Percentiles rank a stretch among this genome's conserved stretches.
Evolutionary conservation across 768 basidiomycete species (phyloP).

Genomic region (Flagelloscypha sp.): DNA sequence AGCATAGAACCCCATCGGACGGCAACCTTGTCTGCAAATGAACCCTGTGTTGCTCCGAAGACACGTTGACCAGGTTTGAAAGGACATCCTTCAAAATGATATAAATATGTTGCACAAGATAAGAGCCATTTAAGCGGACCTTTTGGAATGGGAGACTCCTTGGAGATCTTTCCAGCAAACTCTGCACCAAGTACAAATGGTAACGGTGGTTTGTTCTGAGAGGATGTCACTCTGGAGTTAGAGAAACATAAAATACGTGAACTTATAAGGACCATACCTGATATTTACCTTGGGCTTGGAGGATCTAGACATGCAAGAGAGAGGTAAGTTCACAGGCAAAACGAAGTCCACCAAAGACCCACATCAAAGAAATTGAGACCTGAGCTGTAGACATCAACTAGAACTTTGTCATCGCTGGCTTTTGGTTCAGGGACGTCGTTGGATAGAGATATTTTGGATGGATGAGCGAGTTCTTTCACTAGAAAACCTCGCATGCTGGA

Average conservation of each 20-base stretch:
- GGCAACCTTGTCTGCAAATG: slow-evolving; percentile 70
- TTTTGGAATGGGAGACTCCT: slow-evolving; percentile 63
- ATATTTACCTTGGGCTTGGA: slow-evolving; percentile 87
- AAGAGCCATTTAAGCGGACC: no score
- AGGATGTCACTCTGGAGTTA: no score
- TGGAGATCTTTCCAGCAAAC: slow-evolving; percentile 72
- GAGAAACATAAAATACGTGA: no score
- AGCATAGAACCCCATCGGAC: slow-evolving; percentile 42
- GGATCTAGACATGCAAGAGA: slow-evolving; percentile 39
- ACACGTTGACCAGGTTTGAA: slow-evolving; percentile 82
- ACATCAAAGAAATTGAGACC: slow-evolving; percentile 77
- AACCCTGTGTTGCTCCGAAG: slow-evolving; percentile 75
- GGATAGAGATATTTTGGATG: slow-evolving; percentile 49
- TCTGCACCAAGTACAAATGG: slow-evolving; percentile 84
- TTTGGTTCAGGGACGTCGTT: slow-evolving; percentile 52
- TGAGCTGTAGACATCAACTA: slow-evolving; percentile 70
- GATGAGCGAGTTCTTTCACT: slow-evolving; percentile 61
- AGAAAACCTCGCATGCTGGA: slow-evolving; percentile 72
- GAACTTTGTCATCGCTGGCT: slow-evolving; percentile 42
- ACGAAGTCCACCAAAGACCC: slow-evolving; percentile 9
- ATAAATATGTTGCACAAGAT: no score
- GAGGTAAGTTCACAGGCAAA: slow-evolving; percentile 7
- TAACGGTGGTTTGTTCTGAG: slow-evolving; percentile 73
- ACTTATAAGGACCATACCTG: no score
- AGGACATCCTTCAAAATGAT: slow-evolving; percentile 65